A percentile compares a stretch with the other conserved stretches of the same genome.
phyloP scores from a whole-genome alignment of 169 alveolate species.

The Blepharisma undulans region DNA sequence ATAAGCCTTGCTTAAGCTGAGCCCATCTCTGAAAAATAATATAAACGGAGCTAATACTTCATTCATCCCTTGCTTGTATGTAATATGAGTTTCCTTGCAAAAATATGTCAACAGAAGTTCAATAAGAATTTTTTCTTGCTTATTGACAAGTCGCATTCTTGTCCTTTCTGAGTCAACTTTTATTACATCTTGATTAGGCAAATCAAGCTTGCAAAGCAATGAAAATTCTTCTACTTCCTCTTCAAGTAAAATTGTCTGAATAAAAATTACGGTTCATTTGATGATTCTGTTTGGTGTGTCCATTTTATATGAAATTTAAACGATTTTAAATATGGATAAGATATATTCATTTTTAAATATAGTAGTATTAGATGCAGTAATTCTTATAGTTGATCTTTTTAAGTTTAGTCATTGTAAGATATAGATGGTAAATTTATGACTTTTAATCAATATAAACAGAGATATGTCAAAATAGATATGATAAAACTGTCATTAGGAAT shows the following conservation, averaged over 20 bases:
- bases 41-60: slow-evolving; percentile 69
- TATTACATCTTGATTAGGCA: slow-evolving; percentile 31
- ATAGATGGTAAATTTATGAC: too few relatives aligned
- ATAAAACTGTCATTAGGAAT: too few relatives aligned
- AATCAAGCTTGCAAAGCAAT: not conserved
- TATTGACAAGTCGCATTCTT: slow-evolving; percentile 28
- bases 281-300: not conserved
- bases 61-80: slow-evolving; percentile 71
- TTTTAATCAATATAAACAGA: too few relatives aligned
- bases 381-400: too few relatives aligned
- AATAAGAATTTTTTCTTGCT: slow-evolving; percentile 8
- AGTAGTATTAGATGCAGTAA: too few relatives aligned
- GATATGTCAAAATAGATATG: too few relatives aligned
- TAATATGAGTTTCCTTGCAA: slow-evolving; percentile 47
- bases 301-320: not conserved
- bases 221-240: not conserved
- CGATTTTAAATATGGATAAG: not conserved
- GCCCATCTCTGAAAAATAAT: slow-evolving; percentile 46
- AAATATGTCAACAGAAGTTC: slow-evolving; percentile 56
- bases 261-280: not conserved
- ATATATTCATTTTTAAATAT: too few relatives aligned
- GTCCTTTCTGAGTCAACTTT: slow-evolving; percentile 41
- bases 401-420: too few relatives aligned
- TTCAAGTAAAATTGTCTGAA: not conserved
- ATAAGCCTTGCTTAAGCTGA: slow-evolving; percentile 47